Conservation (phyloP, 1,139 yeast species). For the Debaryomyces sp. region DNA sequence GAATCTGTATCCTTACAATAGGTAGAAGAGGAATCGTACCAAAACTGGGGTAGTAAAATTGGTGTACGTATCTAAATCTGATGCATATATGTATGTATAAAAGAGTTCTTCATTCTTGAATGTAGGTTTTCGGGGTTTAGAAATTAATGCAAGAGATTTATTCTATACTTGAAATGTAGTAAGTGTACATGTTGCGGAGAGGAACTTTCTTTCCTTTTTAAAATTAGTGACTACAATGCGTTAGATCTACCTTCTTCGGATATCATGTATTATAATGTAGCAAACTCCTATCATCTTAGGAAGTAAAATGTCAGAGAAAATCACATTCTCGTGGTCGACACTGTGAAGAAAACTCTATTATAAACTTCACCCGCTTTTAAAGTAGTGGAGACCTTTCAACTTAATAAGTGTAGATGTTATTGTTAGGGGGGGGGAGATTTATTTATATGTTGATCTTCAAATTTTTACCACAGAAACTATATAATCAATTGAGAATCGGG, state of each 20-base stretch:
- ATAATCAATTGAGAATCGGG: no score
- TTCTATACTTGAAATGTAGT: neutral
- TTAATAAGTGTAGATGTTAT: no score
- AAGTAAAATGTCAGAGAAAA: no score
- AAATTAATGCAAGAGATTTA: neutral
- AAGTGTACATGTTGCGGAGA: neutral
- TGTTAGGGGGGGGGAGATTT: no score
- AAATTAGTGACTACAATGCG: neutral
- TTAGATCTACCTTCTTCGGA: neutral
- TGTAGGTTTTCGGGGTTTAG: neutral
- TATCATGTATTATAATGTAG: neutral
- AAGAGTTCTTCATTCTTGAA: neutral
- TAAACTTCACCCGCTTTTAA: no score
- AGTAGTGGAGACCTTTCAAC: no score
- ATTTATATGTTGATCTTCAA: no score
- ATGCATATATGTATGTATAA: neutral
- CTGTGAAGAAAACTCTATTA: no score
- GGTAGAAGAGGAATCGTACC: neutral
- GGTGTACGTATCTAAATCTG: neutral
- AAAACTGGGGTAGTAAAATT: neutral
- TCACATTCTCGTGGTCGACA: no score
- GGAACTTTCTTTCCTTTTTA: neutral
- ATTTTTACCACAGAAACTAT: no score
- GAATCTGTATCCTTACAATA: neutral
- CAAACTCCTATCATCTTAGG: no score